Evolutionary conservation across 495 filamentous ascomycete species (phyloP), one percentile per base, ranked within the genome.

Genomic region (Apodospora peruviana): DNA sequence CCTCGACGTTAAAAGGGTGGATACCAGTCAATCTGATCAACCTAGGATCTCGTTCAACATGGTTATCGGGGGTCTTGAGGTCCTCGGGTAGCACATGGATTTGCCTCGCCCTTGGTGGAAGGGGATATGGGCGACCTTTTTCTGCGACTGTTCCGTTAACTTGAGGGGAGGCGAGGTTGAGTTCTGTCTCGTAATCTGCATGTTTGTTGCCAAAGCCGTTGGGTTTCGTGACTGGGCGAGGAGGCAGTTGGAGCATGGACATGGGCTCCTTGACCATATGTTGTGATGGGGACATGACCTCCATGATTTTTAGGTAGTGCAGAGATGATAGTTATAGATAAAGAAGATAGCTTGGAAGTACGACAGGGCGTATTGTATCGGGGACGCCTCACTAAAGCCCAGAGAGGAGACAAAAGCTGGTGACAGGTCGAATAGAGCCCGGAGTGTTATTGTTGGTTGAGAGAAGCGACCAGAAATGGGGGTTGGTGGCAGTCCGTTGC

Each of bases 1-100:
- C 79, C 70, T 97, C 91, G 40, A 91, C 87, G 62, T 97, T 97
- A 70, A 95, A 95, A 3, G 91, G 91, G 69, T 97, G 91, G 29
- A 88, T 78, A 34, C 91, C 91, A 17, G 91, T 97, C 41, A 97
- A 71, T 36, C 91, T 77, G 52, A 97, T 94, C 29, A 97, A 70
- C 22, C 91, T 77, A 4, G 88, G 79, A 69, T 97, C 91, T 52
- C 91, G 75, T 12, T 87, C 78, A n/a, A 96, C 87, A 74, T 93
- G 88, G 40, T 67, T 70, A 60, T 97, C 91, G 12, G 90, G 90
- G 0, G 91, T 96, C 34, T 84, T 83, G 47, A 85, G 72, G 58
- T 97, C 91, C 57, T 87, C 59, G 29, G 82, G 75, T 7, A 96
- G 73, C 14, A 94, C 78, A 34, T 77, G 69, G 37, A 75, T 82